These are phyloP conservation scores for Xylariaceae sp. DNA, from an alignment of 2,329 filamentous ascomycete species.

Conservation along the genomic window DNA sequence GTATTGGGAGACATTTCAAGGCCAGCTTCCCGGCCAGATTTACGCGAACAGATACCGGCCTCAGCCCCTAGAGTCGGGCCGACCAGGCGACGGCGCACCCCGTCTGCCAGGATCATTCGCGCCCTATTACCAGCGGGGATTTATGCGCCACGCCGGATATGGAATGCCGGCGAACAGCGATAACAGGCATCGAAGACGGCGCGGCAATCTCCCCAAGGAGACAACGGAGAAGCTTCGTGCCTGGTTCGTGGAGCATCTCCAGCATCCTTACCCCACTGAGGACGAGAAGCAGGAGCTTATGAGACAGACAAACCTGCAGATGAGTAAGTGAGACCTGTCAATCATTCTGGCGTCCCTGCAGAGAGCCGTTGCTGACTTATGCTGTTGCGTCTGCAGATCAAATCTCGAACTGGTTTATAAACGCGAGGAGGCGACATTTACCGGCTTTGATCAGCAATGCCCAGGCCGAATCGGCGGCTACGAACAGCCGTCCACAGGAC, in stretches of 20 bases:
- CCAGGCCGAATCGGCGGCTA: conserved; percentile 48
- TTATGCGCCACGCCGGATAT: conserved; percentile 41
- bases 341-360: too few relatives aligned
- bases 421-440: conserved; percentile 64
- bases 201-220: conserved; percentile 87
- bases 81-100: too few relatives aligned
- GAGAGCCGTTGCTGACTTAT: conserved; percentile 20
- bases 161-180: conserved; percentile 40
- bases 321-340: conserved; percentile 67
- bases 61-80: too few relatives aligned
- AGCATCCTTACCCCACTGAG: conserved; percentile 81
- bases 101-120: conserved; percentile 36
- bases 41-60: too few relatives aligned
- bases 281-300: conserved; percentile 83
- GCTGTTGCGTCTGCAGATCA: conserved; percentile 44
- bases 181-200: conserved; percentile 56
- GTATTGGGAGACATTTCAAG: background rate
- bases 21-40: background rate
- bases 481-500: conserved; percentile 35
- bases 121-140: conserved; percentile 39
- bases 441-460: conserved; percentile 57
- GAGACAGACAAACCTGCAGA: conserved; percentile 68
- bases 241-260: conserved; percentile 75
- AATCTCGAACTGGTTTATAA: conserved; percentile 81
- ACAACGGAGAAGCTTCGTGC: conserved; percentile 75